Base-by-base conservation (phyloP, 768 basidiomycete genomes). In the Pisolithus marmoratus region DNA sequence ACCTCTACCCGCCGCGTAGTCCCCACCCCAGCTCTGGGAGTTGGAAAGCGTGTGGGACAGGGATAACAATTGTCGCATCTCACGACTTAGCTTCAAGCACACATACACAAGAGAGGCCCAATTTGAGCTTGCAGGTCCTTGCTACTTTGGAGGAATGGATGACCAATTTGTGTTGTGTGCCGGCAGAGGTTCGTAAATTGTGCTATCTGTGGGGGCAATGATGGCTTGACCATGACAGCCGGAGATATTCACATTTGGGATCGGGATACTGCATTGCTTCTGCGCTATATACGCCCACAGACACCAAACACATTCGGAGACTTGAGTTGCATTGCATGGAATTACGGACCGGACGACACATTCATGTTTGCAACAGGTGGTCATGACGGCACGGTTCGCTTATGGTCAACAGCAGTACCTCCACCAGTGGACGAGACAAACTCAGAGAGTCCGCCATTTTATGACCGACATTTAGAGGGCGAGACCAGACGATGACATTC, bases 231-330 rank as follows among this genome's bases (percentile, higher is more conserved):
- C 19, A 41, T 42, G 22, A 34, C 54, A 90, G 89, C 79, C 54
- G 90, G 90, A 4, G 86, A 90, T 59, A 83, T 92, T 14, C 84
- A 88, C 61, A 87, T 91, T 12, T 92, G 90, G 90, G 90, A 92
- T 60, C 80, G 83, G 53, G 87, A 90, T 68, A 85, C 85, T 11
- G 90, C 80, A 5, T 75, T 81, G 8, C 70, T 89, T 1, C 72
- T 92, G 2, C 87, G 89, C 55, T 78, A 83, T 55, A 76, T 92
- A 57, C 81, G 78, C 14, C 77, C 82, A 26, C 84, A 83, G 61
- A 71, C 71, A 11, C 75, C 79, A 27, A 77, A 80, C 4, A 23
- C 19, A 6, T 55, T 48, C 2, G 85, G 84, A 23, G 87, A 90
- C 61, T 62, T 91, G 53, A 90, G 89, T 8, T 87, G 85, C 54